Evolutionary conservation across 208 protist species (phyloP), one percentile per base, ranked within the genome.

Genomic region (Acanthamoeba castellanii): DNA sequence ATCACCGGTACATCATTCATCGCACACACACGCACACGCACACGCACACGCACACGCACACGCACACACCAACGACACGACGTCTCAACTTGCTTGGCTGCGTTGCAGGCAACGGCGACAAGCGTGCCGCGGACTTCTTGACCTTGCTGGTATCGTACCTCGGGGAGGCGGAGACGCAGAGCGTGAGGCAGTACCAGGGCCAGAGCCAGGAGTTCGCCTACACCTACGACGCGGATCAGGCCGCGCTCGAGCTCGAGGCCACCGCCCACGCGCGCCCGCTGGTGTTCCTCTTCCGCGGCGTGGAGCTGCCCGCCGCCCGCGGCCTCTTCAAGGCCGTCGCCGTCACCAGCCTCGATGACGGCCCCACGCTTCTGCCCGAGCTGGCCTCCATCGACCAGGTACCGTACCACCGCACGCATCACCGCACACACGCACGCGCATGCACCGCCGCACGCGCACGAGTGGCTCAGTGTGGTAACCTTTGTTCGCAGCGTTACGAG

Each of bases 111-210:
- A 85, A 85, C 30, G 76, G 76, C 4, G 76, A 85, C n/a, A 4
- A 30, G 42, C 76, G 76, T 30, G 76, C 76, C 8, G 76, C 76
- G 11, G 76, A 57, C 13, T 85, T 85, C 76, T 20, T 85, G 27
- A 85, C 76, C n/a, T 11, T 85, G 76, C 76, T 85, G 32, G 76
- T 85, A 42, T 85, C 76, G 14, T 85, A 85, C 76, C 76, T 85
- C 22, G 30, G 11, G 1, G 42, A 25, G 16, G 52, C 76, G 34
- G 76, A 6, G 9, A 27, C 8, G 42, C 32, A 50, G 76, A 85
- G n/a, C 47, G 76, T 85, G 47, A 52, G 76, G 45, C 76, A 85
- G 76, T 27, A 32, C 76, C 42, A 85, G 76, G 76, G 76, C 34
- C 14, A 9, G 27, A 85, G 76, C 42, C 76, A 85, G 47, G 76